Percentiles rank a stretch among this genome's conserved stretches.
Conservation (phyloP, 1,139 yeast species). For the Hyphopichia pseudoburtonii region DNA sequence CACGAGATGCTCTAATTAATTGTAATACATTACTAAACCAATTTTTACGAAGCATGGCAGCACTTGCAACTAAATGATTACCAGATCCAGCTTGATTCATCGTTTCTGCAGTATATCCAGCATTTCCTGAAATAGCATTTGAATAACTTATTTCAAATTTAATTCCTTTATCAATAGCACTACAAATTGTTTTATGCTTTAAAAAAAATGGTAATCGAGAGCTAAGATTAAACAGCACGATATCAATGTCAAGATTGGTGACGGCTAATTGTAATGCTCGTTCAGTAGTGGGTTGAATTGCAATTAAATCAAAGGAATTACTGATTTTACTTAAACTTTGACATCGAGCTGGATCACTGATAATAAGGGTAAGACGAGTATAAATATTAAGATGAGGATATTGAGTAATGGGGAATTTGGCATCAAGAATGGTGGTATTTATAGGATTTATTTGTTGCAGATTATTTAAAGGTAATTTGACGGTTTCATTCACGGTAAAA, state of each 20-base stretch:
- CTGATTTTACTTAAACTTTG: conserved; percentile 66
- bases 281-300: conserved; percentile 80
- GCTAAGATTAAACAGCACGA: conserved; percentile 70
- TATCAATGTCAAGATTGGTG: conserved; percentile 71
- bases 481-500: conserved; percentile 55
- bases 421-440: conserved; percentile 22
- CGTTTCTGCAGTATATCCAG: conserved; percentile 26
- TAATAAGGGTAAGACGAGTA: conserved; percentile 70
- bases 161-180: conserved; percentile 81
- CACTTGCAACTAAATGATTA: conserved; percentile 13
- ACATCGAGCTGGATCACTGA: conserved; percentile 77
- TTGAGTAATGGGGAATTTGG: conserved; percentile 25
- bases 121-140: conserved; percentile 47
- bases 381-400: conserved; percentile 51
- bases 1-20: conserved; percentile 78
- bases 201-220: conserved; percentile 72
- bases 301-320: conserved; percentile 70
- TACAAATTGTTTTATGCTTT: conserved; percentile 80
- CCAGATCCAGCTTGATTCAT: conserved; percentile 5
- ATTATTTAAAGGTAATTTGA: conserved; percentile 52
- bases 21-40: conserved; percentile 73
- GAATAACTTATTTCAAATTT: conserved; percentile 77
- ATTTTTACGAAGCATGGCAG: conserved; percentile 46
- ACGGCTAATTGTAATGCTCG: conserved; percentile 76
- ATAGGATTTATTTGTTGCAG: conserved; percentile 39